Base-by-base conservation (phyloP, 345 rosid genomes). In the Euphorbia peplus region DNA sequence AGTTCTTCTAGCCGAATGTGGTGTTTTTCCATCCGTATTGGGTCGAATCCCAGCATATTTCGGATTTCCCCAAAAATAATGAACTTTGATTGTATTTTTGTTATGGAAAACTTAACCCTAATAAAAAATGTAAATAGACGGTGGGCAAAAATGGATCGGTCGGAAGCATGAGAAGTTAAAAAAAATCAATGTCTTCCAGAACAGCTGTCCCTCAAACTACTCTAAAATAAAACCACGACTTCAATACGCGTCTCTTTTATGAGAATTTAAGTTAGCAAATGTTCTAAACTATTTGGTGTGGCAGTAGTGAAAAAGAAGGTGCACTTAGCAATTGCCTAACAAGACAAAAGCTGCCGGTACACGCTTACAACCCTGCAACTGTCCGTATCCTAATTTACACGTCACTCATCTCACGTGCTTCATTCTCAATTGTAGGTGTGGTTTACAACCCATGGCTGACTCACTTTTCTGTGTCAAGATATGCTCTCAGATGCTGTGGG, bases 401-500 rank as follows among this genome's bases (percentile, higher is more conserved):
- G 67, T 62, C 67, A 62, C 2, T 51, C 0, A 3, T 24, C n/a
- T 60, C 35, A 35, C 72, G 72, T 69, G 57, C 26, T 24, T 14
- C 3, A 60, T 16, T 13, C 1, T n/a, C 7, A 19, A 69, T 59
- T 47, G 65, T n/a, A n/a, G n/a, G n/a, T n/a, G n/a, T 59, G 65
- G 58, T 19, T 59, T 62, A 59, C 67, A 52, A 16, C 61, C 9
- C 39, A 39, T 19, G 26, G 62, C 61, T 70, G 74, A 70, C 62
- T 70, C 68, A 62, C 62, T 63, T 18, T n/a, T 70, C 68, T 62
- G 62, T 52, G 15, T 39, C 24, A 60, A 70, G 72, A 58, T 46
- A 18, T 68, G 44, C 9, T 28, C 26, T 5, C 24, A 3, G 12
- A 24, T 26, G 2, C 24, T 3, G n/a, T 39, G 63, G 72, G 54